Conservation (phyloP, 2,329 filamentous ascomycete genomes). For the Penicillium griseofulvum region DNA sequence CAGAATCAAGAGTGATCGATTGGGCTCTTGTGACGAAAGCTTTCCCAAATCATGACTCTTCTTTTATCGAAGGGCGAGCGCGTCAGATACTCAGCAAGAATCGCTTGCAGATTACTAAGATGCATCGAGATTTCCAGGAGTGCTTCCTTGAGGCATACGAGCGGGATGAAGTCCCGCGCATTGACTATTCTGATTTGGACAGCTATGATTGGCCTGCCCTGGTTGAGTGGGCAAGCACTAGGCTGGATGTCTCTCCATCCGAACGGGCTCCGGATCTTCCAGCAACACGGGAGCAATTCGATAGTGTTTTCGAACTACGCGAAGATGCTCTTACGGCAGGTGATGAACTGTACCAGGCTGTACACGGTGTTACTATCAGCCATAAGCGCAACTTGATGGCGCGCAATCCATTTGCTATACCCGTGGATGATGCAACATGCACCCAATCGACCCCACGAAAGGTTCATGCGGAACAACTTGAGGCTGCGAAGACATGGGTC, state of each 20-base stretch:
- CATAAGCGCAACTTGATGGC: slow-evolving; percentile 36
- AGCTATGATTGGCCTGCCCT: slow-evolving; percentile 48
- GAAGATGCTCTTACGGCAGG: slow-evolving; percentile 33
- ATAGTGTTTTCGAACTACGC: slow-evolving; percentile 42
- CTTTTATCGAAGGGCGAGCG: slow-evolving; percentile 36
- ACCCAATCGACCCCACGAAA: slow-evolving; percentile 11
- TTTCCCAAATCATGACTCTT: slow-evolving; percentile 42
- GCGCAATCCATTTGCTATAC: slow-evolving; percentile 37
- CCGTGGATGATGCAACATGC: slow-evolving; percentile 14
- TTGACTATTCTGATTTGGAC: slow-evolving; percentile 46
- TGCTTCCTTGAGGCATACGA: slow-evolving; percentile 47
- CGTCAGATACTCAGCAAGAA: slow-evolving; percentile 41
- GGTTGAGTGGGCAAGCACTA: slow-evolving; percentile 46
- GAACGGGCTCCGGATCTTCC: slow-evolving; percentile 44
- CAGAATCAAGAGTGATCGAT: slow-evolving; percentile 43
- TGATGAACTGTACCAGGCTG: slow-evolving; percentile 38
- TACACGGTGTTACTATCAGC: slow-evolving; percentile 30
- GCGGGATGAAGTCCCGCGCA: slow-evolving; percentile 41
- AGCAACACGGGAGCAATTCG: slow-evolving; percentile 42
- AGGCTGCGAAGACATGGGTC: slow-evolving; percentile 48
- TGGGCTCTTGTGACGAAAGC: slow-evolving; percentile 45
- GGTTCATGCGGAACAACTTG: slow-evolving; percentile 27
- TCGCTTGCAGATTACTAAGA: slow-evolving; percentile 41
- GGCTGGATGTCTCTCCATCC: slow-evolving; percentile 40
- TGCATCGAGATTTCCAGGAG: slow-evolving; percentile 49